Evolutionary conservation across 2,329 filamentous ascomycete species (phyloP).

Genomic region (Incumbomyces delicatus): DNA sequence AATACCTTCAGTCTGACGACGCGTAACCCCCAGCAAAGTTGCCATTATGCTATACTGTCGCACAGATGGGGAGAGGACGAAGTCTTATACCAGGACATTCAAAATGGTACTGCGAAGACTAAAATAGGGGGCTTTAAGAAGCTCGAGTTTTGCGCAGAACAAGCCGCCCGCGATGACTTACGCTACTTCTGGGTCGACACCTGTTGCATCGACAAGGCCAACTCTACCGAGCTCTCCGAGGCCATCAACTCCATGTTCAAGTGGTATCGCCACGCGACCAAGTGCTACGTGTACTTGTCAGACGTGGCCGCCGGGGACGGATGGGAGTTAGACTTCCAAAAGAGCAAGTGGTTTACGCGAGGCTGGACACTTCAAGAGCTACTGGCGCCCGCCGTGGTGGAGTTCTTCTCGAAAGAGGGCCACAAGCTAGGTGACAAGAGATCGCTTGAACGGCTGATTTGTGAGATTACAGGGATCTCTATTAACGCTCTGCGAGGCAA

Average conservation of each 20-base stretch:
- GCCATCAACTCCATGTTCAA: slow-evolving; percentile 19
- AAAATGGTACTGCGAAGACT: neutral
- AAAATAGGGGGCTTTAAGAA: slow-evolving; percentile 7
- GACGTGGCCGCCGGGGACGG: slow-evolving; percentile 8
- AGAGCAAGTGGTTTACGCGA: slow-evolving; percentile 1
- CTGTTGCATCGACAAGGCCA: slow-evolving; percentile 22
- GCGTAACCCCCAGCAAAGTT: neutral
- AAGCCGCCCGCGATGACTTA: slow-evolving; percentile 7
- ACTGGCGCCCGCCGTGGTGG: slow-evolving; percentile 10
- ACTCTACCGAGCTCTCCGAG: slow-evolving; percentile 18
- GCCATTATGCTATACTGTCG: neutral
- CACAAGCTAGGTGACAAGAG: slow-evolving; percentile 8
- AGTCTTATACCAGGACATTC: neutral
- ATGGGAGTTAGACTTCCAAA: neutral
- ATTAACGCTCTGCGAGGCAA: slow-evolving; percentile 6
- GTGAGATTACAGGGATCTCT: slow-evolving; percentile 11
- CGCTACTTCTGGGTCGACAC: slow-evolving; percentile 23
- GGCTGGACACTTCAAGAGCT: slow-evolving; percentile 10
- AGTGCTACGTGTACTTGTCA: slow-evolving; percentile 18
- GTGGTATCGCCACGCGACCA: slow-evolving; percentile 17
- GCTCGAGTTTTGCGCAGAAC: slow-evolving; percentile 8
- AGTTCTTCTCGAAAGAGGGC: slow-evolving; percentile 12
- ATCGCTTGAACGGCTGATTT: slow-evolving; percentile 9
- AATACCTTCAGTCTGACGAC: neutral
- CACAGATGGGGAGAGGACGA: slow-evolving; percentile 1